Conservation (phyloP, 2,329 filamentous ascomycete genomes). For the Aspergillus sp. region DNA sequence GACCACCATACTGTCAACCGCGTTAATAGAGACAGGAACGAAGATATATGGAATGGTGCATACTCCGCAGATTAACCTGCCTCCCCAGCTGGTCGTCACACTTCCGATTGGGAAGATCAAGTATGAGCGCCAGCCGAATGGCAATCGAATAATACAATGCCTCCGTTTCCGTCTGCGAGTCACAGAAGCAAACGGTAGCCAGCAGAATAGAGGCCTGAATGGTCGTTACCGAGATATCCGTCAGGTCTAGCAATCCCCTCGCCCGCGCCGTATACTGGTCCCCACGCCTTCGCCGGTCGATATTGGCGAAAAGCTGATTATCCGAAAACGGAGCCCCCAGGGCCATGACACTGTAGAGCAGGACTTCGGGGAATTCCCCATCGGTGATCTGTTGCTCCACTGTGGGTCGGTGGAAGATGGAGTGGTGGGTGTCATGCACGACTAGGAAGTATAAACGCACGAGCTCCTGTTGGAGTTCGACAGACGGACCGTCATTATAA, state of each 20-base stretch:
- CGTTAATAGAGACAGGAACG: slow-evolving; percentile 19
- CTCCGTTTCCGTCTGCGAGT: slow-evolving; percentile 33
- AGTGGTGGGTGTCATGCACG: slow-evolving; percentile 1
- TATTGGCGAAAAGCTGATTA: not conserved
- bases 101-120: slow-evolving; percentile 37
- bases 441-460: not conserved
- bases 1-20: slow-evolving; percentile 39
- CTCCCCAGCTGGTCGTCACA: slow-evolving; percentile 20
- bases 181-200: slow-evolving; percentile 37
- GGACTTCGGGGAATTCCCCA: not conserved
- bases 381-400: not conserved
- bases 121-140: slow-evolving; percentile 36
- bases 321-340: not conserved
- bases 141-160: slow-evolving; percentile 42
- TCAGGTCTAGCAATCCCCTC: slow-evolving; percentile 30
- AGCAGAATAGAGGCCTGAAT: slow-evolving; percentile 44
- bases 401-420: not conserved
- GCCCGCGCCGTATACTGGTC: not conserved
- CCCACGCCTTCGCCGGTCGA: not conserved
- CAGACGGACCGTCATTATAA: no score
- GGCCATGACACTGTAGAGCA: not conserved
- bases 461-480: not conserved
- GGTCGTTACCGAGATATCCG: slow-evolving; percentile 37
- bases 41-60: not conserved
- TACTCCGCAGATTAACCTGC: not conserved